Percentiles rank a stretch among this genome's conserved stretches.
phyloP scores from a whole-genome alignment of 495 filamentous ascomycete genomes.

The Hyaloscypha variabilis region DNA sequence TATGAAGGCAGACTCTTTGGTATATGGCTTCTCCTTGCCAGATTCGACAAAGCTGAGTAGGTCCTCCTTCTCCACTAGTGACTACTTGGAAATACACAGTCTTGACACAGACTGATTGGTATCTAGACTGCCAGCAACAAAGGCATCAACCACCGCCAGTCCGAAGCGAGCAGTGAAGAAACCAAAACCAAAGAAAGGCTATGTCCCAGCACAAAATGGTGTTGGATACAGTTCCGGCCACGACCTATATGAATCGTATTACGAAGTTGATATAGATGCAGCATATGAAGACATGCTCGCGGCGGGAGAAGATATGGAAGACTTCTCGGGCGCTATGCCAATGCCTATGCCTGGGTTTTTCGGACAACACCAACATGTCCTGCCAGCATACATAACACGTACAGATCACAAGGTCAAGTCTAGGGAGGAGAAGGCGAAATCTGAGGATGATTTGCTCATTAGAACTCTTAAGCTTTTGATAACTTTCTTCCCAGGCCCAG shows the following conservation, averaged over 20 bases:
- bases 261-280: background rate
- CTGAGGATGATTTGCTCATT: constrained; percentile 11
- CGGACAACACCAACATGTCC: background rate
- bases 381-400: background rate
- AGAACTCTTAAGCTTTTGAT: constrained; percentile 17
- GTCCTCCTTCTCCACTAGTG: background rate
- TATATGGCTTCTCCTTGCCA: constrained; percentile 22
- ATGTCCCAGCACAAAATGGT: background rate
- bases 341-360: background rate
- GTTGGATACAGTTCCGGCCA: background rate
- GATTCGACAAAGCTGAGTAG: constrained; percentile 16
- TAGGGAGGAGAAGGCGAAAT: background rate
- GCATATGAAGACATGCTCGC: no score
- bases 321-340: background rate
- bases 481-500: constrained; percentile 7
- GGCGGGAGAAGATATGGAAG: no score
- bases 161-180: background rate
- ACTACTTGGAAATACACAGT: background rate
- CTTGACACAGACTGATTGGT: background rate
- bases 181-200: background rate
- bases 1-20: constrained; percentile 7
- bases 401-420: background rate
- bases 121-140: background rate
- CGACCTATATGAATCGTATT: background rate
- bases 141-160: background rate